A percentile compares a stretch with the other conserved stretches of the same genome.
Conservation (phyloP, 2,329 filamentous ascomycete genomes). For the Salinomyces thailandicus region DNA sequence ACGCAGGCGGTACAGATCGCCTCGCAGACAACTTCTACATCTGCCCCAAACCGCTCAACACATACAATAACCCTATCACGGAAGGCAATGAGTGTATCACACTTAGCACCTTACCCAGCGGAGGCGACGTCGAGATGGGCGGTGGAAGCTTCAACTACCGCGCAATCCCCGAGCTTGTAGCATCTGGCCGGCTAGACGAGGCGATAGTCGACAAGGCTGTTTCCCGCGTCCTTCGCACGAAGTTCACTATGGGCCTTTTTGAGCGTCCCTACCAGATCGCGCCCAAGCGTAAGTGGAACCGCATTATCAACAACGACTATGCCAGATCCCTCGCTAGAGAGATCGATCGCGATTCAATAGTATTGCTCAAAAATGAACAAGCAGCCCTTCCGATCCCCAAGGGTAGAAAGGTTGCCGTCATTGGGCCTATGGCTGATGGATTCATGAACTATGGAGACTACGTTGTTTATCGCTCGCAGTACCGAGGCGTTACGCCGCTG, state of each 20-base stretch:
- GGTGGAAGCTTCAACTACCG: slow-evolving; percentile 62
- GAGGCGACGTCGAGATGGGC: slow-evolving; percentile 67
- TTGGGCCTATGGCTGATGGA: slow-evolving; percentile 63
- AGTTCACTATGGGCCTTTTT: slow-evolving; percentile 61
- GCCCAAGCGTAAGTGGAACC: slow-evolving; percentile 43
- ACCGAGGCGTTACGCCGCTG: slow-evolving; percentile 57
- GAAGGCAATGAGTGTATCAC: slow-evolving; percentile 55
- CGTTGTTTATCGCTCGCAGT: slow-evolving; percentile 54
- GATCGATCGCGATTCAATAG: slow-evolving; percentile 58
- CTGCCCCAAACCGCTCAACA: slow-evolving; percentile 38
- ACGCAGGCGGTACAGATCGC: slow-evolving; percentile 61
- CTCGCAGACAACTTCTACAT: slow-evolving; percentile 55
- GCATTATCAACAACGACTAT: slow-evolving; percentile 52
- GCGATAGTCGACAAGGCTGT: slow-evolving; percentile 56
- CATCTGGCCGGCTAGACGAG: slow-evolving; percentile 50
- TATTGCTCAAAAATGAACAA: slow-evolving; percentile 62
- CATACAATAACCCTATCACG: slow-evolving; percentile 36
- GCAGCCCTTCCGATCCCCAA: slow-evolving; percentile 54
- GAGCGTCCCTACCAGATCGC: slow-evolving; percentile 57
- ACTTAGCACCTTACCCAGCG: slow-evolving; percentile 52
- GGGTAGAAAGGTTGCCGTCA: slow-evolving; percentile 56
- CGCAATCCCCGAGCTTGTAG: slow-evolving; percentile 54
- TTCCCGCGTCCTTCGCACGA: slow-evolving; percentile 52
- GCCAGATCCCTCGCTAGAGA: slow-evolving; percentile 51
- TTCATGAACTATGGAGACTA: slow-evolving; percentile 69